Evolutionary conservation across 2,329 filamentous ascomycete species (phyloP).

Genomic region (Lasiodiplodia citricola): DNA sequence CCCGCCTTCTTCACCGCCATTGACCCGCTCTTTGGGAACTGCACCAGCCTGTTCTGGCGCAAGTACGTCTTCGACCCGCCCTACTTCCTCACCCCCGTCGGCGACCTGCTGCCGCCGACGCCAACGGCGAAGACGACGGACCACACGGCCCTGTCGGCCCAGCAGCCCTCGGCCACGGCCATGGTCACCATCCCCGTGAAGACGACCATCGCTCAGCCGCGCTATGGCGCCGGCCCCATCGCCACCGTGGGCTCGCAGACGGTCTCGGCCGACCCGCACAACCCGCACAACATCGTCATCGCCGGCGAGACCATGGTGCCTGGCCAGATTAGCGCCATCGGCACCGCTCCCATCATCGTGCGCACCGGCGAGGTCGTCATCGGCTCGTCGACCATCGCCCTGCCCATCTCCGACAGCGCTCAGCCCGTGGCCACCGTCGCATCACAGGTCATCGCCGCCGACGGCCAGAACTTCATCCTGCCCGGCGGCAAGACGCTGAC

Average conservation of each 20-base stretch:
- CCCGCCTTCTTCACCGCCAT: conserved; percentile 11
- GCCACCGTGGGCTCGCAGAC: conserved; percentile 1
- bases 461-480: background rate
- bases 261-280: conserved; percentile 5
- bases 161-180: background rate
- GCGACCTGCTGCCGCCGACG: conserved; percentile 4
- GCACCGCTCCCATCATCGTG: conserved; percentile 4
- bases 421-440: background rate
- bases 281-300: conserved; percentile 9
- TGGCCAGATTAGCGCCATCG: background rate
- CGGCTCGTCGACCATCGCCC: background rate
- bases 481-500: background rate
- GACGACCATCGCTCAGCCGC: background rate
- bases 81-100: background rate
- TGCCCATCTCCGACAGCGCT: background rate
- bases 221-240: background rate
- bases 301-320: background rate
- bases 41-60: conserved; percentile 12
- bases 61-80: conserved; percentile 24
- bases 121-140: background rate
- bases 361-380: conserved; percentile 9
- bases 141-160: background rate
- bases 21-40: conserved; percentile 15
- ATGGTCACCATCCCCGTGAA: background rate
- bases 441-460: background rate